Base-by-base conservation (phyloP, 148 eudicot genomes). In the Bassia scoparia region DNA sequence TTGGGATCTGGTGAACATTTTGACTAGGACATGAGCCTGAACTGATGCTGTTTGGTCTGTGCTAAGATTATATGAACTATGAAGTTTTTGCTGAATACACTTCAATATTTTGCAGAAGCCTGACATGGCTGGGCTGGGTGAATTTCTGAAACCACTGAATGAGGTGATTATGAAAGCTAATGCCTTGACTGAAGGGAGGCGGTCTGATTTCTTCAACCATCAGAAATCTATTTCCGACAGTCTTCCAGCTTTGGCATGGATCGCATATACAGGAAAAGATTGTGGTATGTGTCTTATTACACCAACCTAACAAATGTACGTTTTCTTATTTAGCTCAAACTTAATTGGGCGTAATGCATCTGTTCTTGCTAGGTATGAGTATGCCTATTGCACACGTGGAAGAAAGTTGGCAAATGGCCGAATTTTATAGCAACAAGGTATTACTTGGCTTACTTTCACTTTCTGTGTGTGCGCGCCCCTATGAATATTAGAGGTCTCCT, bases 401-500 rank as follows among this genome's bases (percentile, higher is more conserved):
- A 85, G 99, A 95, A 83, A 85, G 96, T 83, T 95, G 99, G 99
- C 97, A 95, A 80, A 85, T 86, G 90, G 99, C 99, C 61, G 97
- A 95, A 75, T 95, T 95, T 84, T 95, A 91, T 78, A 86, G 83
- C 64, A 95, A 95, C 84, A 95, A 95, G 99, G 99, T 95, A 83
- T 21, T 54, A 24, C 43, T 50, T 44, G 31, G 1, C 11, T 3
- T 62, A 24, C 41, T 26, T 44, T 73, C 1, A 4, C 23, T 16
- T 69, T 29, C 49, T 74, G 52, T 71, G 15, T 54, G 15, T 67
- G 14, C 24, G 20, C 56, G 18, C 33, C 41, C 24, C 27, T 52
- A 56, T 26, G 16, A 61, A 56, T 61, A 55, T 34, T 67, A 61
- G 58, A 90, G 97, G 79, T 93, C 21, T 46, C 18, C 2, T 18